Percentiles rank a stretch among this genome's conserved stretches.
phyloP scores from a whole-genome alignment of 441 rosid species.

The Eugenia klotzschiana region DNA sequence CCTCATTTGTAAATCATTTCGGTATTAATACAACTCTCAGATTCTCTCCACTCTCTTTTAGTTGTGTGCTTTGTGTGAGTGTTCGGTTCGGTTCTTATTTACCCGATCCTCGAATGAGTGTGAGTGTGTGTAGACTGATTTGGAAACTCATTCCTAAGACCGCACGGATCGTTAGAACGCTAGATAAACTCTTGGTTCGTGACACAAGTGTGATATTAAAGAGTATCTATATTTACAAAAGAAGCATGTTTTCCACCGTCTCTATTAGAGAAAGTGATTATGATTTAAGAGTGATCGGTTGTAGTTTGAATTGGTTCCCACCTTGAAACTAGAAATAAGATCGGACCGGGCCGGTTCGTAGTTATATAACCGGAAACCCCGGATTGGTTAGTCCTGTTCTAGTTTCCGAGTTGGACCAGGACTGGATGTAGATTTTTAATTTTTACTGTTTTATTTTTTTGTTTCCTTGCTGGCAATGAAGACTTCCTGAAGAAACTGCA shows the following conservation, averaged over 20 bases:
- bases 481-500: neutral
- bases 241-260: neutral
- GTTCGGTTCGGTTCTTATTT: too few relatives aligned
- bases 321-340: neutral
- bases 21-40: too few relatives aligned
- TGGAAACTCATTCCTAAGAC: too few relatives aligned
- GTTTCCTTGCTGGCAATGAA: neutral
- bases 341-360: neutral
- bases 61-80: too few relatives aligned
- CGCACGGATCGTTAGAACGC: too few relatives aligned
- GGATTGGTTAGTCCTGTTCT: neutral
- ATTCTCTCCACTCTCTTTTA: too few relatives aligned
- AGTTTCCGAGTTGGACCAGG: neutral
- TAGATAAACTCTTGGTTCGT: too few relatives aligned
- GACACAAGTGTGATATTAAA: too few relatives aligned
- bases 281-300: neutral
- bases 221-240: neutral
- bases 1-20: too few relatives aligned
- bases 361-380: neutral
- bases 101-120: too few relatives aligned
- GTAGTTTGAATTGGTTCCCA: neutral
- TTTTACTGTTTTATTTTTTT: neutral
- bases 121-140: too few relatives aligned
- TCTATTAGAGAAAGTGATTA: neutral
- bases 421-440: neutral